Conservation (phyloP, 1,284 basidiomycete species). For the Kwoniella shivajii region DNA sequence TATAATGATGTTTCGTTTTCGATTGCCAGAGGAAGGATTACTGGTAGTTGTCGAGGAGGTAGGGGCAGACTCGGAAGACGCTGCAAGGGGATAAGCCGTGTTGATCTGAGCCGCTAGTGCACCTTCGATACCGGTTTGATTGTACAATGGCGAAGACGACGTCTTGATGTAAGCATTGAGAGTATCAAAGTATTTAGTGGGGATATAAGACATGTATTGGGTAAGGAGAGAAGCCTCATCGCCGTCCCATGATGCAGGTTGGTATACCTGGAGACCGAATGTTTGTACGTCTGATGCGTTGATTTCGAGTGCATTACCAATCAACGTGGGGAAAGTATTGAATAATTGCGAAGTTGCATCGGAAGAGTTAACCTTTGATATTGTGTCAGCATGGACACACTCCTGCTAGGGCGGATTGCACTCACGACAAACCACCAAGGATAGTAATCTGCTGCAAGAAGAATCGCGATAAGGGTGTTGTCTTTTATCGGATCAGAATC, state of each 20-base stretch:
- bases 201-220: slow-evolving; percentile 55
- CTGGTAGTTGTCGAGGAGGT: slow-evolving; percentile 14
- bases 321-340: slow-evolving; percentile 49
- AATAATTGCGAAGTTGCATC: slow-evolving; percentile 53
- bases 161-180: slow-evolving; percentile 51
- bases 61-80: slow-evolving; percentile 23
- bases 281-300: slow-evolving; percentile 39
- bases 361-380: slow-evolving; percentile 45
- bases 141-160: slow-evolving; percentile 50
- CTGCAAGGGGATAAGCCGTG: slow-evolving; percentile 50
- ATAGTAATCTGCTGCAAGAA: slow-evolving; percentile 45
- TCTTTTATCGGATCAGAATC: slow-evolving; percentile 40
- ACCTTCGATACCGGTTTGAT: slow-evolving; percentile 50
- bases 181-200: slow-evolving; percentile 44
- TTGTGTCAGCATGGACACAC: no score
- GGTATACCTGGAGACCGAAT: slow-evolving; percentile 53
- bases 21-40: slow-evolving; percentile 19
- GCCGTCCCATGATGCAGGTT: slow-evolving; percentile 50
- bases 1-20: slow-evolving; percentile 52
- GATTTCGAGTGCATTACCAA: slow-evolving; percentile 47
- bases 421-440: slow-evolving; percentile 51
- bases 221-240: slow-evolving; percentile 46
- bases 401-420: no score
- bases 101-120: slow-evolving; percentile 53
- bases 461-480: slow-evolving; percentile 44